These are phyloP conservation scores for Diaporthe aspalathi DNA, from an alignment of 2,329 filamentous ascomycete genomes.

Conservation along the genomic window DNA sequence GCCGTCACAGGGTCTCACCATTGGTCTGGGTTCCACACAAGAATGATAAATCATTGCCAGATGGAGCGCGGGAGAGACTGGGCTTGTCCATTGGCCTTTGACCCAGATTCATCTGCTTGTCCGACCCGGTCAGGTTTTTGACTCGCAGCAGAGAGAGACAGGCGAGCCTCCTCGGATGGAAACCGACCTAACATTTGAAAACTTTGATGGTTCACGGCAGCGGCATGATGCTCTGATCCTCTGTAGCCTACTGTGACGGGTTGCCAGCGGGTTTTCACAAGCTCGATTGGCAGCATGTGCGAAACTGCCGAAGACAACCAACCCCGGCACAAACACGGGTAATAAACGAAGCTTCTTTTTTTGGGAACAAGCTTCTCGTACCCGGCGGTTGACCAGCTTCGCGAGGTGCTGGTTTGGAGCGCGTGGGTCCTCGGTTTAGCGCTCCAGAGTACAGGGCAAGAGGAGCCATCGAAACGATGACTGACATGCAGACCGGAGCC, in stretches of 20 bases:
- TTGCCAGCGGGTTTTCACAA: not conserved
- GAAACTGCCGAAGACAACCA: constrained; percentile 17
- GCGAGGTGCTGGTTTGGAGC: constrained; percentile 15
- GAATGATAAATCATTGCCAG: constrained; percentile 12
- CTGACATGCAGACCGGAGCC: not conserved
- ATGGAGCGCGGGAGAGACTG: not conserved
- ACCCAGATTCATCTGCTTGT: constrained; percentile 36
- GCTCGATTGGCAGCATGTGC: constrained; percentile 18
- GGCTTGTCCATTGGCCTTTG: constrained; percentile 15
- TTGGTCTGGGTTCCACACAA: constrained; percentile 22
- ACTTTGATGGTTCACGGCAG: constrained; percentile 11
- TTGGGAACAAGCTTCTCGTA: constrained; percentile 28
- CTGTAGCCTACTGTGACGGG: not conserved
- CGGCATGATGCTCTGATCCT: constrained; percentile 14
- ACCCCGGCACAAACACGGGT: not conserved
- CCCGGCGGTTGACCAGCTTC: constrained; percentile 8
- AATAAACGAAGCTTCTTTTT: constrained; percentile 15
- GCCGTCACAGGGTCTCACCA: constrained; percentile 21
- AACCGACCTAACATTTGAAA: not conserved
- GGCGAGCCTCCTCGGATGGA: not conserved
- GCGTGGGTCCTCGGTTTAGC: constrained; percentile 23
- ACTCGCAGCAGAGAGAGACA: constrained; percentile 36
- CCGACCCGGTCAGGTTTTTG: constrained; percentile 25
- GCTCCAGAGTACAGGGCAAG: not conserved
- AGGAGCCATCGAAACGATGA: not conserved